Evolutionary conservation across 257 asterid genomes (phyloP).

Genomic region (Knoxia roxburghii): DNA sequence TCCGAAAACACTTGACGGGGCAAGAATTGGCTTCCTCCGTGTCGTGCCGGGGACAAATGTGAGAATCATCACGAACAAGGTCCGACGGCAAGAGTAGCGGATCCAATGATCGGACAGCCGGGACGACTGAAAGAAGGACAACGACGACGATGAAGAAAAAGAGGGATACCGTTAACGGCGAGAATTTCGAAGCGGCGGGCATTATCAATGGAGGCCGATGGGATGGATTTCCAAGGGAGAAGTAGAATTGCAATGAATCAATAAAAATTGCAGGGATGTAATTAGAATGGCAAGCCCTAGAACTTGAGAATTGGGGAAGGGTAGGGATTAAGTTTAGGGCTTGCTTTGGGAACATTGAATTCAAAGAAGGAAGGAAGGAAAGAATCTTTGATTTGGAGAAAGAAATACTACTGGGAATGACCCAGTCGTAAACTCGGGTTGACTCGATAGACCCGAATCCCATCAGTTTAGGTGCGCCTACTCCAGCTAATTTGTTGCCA

Average conservation of each 20-base stretch:
- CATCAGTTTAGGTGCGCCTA: neutral
- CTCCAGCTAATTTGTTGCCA: too few species aligned
- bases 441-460: neutral
- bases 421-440: neutral
- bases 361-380: neutral
- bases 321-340: neutral
- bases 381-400: neutral
- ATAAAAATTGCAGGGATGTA: too few species aligned
- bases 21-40: constrained; percentile 32
- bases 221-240: neutral
- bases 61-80: constrained; percentile 22
- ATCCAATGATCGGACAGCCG: constrained; percentile 42
- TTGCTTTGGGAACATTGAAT: neutral
- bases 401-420: neutral
- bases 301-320: neutral
- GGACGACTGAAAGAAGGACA: constrained; percentile 26
- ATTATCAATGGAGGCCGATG: neutral
- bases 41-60: constrained; percentile 39
- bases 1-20: constrained; percentile 81
- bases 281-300: constrained; percentile 1
- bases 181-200: constrained; percentile 3
- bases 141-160: constrained; percentile 23
- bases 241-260: neutral
- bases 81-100: constrained; percentile 45
- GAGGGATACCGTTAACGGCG: neutral